Conservation (phyloP, 306 rosid species). For the Vigna angularis region DNA sequence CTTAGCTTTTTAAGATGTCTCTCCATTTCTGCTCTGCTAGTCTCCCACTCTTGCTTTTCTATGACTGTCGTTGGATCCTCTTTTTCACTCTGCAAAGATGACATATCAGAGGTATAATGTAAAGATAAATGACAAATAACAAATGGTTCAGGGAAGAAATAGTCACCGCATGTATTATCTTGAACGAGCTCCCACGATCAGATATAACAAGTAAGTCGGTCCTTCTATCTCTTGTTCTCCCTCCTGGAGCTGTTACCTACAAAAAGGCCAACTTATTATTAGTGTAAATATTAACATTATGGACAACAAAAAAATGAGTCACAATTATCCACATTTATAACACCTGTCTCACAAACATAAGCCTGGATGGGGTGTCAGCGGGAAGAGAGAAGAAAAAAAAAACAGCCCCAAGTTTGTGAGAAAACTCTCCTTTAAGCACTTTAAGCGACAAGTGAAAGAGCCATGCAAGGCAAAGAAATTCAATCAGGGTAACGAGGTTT, state of each 20-base stretch:
- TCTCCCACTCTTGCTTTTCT: constrained; percentile 85
- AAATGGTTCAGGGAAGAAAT: constrained; percentile 43
- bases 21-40: constrained; percentile 87
- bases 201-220: constrained; percentile 82
- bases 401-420: background rate
- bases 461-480: constrained; percentile 17
- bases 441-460: constrained; percentile 17
- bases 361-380: background rate
- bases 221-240: constrained; percentile 85
- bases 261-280: constrained; percentile 36
- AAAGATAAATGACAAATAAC: constrained; percentile 31
- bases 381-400: background rate
- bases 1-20: constrained; percentile 93
- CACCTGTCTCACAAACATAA: background rate
- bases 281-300: background rate
- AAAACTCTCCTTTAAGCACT: background rate
- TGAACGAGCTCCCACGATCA: constrained; percentile 85
- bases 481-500: constrained; percentile 11
- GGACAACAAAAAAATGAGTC: background rate
- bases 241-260: constrained; percentile 91
- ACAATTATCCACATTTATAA: background rate
- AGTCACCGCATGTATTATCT: constrained; percentile 68
- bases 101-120: constrained; percentile 30
- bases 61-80: constrained; percentile 89
- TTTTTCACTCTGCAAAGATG: constrained; percentile 72